Evolutionary conservation across 805 yeast species (phyloP).

Genomic region (Yamadazyma endophytica): DNA sequence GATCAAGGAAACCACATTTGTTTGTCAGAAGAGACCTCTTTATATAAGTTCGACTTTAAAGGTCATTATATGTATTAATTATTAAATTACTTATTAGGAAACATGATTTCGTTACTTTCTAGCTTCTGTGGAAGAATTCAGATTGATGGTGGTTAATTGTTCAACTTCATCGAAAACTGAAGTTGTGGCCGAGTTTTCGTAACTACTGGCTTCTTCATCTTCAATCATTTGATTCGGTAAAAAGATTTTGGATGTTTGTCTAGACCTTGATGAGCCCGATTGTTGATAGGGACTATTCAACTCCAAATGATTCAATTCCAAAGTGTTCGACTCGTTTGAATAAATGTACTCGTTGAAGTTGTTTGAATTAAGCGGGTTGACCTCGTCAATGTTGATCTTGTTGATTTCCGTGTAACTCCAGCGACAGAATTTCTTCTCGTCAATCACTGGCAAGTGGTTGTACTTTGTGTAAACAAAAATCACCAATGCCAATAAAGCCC

Average conservation of each 20-base stretch:
- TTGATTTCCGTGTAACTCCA: conserved; percentile 54
- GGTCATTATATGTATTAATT: no score
- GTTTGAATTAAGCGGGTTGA: conserved; percentile 27
- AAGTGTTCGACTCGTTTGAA: conserved; percentile 7
- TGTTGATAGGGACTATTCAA: conserved; percentile 9
- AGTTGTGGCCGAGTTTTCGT: conserved; percentile 34
- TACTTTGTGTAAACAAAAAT: conserved; percentile 70
- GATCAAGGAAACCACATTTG: no score
- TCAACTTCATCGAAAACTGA: conserved; percentile 34
- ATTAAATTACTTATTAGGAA: no score
- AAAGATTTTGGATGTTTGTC: conserved; percentile 22
- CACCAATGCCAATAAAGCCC: conserved; percentile 73
- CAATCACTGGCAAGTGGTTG: conserved; percentile 60
- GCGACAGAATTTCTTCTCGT: conserved; percentile 54
- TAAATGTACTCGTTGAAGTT: conserved; percentile 11
- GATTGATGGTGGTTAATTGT: conserved; percentile 26
- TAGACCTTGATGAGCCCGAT: conserved; percentile 20
- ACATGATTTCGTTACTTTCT: no score
- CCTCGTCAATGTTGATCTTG: conserved; percentile 19
- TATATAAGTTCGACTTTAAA: no score
- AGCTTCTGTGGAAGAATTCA: conserved; percentile 35
- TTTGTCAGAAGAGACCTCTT: no score
- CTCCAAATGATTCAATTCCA: conserved; percentile 1
- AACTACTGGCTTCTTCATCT: conserved; percentile 18
- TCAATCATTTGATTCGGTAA: conserved; percentile 13